Evolutionary conservation across 352 stramenopile genomes (phyloP), one percentile per base, ranked within the genome.

Genomic region (Peronospora farinosa): DNA sequence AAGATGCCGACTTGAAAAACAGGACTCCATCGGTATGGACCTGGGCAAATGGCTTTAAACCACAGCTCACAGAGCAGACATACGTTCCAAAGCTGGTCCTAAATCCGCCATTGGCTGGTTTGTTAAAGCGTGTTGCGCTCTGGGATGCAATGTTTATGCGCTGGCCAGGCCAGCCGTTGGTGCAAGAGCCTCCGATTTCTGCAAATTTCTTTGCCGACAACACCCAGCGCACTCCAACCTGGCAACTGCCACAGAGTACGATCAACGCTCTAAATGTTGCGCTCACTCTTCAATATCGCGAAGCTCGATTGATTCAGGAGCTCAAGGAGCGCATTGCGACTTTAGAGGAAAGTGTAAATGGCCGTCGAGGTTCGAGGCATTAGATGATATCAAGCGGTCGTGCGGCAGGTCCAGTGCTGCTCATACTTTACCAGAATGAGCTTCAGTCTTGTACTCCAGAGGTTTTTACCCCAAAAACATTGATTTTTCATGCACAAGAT

Each of bases 21-120:
- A 70, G 75, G 12, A 93, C 83, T 9, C 47, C 65, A 2, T 92
- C 80, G 2, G 75, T 89, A 1, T 93, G 83, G 83, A 87, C 83
- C 19, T 91, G 74, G 75, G 68, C 91, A 45, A 88, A 92, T 46
- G 81, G 81, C 10, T 89, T 88, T 42, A 70, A 69, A 31, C 25
- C 49, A 16, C 66, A 88, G 42, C 72, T 92, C 7, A 78, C 53
- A 3, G 78, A 88, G 45, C 63, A 74, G 5, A 65, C 47, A 13
- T 88, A 78, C 41, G 52, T 70, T 36, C 57, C 71, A 0, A 75
- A 74, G 21, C 65, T 78, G 45, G 47, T 61, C 7, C 51, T 92
- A n/a, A 69, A 81, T 36, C 78, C 77, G 12, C 71, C 78, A 0
- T 47, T 83, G 6, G 51, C 74, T 1, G 80, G 75, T 0, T 63